Evolutionary conservation across 202 grass and related monocot genomes (phyloP).

Genomic region (Saccharum hybrid): DNA sequence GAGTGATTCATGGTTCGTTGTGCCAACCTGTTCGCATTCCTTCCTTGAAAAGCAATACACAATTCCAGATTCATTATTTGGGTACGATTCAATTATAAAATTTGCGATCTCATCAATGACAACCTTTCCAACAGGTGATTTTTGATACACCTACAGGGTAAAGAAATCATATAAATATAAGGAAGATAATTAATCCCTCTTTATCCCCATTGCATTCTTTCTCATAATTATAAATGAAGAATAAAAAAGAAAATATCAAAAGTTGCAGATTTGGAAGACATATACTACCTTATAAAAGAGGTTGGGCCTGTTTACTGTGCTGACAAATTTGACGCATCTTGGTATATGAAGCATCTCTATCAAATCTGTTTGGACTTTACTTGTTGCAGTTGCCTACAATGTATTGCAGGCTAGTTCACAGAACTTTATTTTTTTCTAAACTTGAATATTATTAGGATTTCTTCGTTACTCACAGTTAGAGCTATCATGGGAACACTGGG

Average conservation of each 20-base stretch:
- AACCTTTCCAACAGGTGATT: slow-evolving; percentile 77
- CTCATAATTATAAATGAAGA: slow-evolving; percentile 4
- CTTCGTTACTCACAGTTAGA: slow-evolving; percentile 69
- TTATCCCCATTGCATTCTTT: slow-evolving; percentile 24
- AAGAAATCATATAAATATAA: slow-evolving; percentile 28
- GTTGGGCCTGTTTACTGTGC: slow-evolving; percentile 90
- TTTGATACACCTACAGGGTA: slow-evolving; percentile 75
- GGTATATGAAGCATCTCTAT: slow-evolving; percentile 98
- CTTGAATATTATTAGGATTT: slow-evolving; percentile 30
- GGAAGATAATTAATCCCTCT: slow-evolving; percentile 13
- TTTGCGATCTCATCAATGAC: slow-evolving; percentile 90
- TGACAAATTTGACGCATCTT: slow-evolving; percentile 89
- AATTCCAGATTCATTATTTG: slow-evolving; percentile 95
- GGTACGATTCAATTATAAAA: slow-evolving; percentile 75
- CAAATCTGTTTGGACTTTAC: slow-evolving; percentile 88
- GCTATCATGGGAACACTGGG: slow-evolving; percentile 87
- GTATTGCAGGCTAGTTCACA: slow-evolving; percentile 34
- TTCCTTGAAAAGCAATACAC: slow-evolving; percentile 97
- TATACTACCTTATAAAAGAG: slow-evolving; percentile 93
- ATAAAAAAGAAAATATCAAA: slow-evolving; percentile 24
- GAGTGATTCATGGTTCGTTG: slow-evolving; percentile 23
- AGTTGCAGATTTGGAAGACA: not conserved
- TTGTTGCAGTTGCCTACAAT: slow-evolving; percentile 86
- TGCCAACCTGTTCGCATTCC: slow-evolving; percentile 87
- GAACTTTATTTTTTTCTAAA: slow-evolving; percentile 25